These are phyloP conservation scores for Cladophialophora bantiana DNA, from an alignment of 2,329 filamentous ascomycete species.

Conservation along the genomic window DNA sequence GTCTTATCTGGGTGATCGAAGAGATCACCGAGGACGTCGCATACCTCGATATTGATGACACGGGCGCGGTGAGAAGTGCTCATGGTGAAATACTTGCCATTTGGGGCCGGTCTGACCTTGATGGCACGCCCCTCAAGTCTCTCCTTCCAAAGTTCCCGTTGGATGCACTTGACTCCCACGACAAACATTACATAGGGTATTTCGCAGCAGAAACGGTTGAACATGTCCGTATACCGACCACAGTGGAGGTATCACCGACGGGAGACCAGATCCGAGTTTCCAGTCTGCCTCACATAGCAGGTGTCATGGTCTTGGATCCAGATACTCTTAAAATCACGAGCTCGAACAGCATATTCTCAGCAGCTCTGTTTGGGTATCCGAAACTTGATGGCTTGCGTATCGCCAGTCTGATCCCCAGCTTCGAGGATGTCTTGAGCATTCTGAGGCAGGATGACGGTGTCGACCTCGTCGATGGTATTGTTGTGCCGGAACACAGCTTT, in stretches of 20 bases:
- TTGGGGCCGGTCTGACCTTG: conserved; percentile 73
- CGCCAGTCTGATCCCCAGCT: conserved; percentile 81
- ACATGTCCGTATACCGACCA: conserved; percentile 82
- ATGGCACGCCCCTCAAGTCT: conserved; percentile 76
- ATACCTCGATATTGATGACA: conserved; percentile 75
- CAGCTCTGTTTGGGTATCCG: conserved; percentile 87
- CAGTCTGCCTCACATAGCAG: conserved; percentile 95
- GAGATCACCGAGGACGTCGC: conserved; percentile 96
- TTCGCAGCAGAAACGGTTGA: conserved; percentile 84
- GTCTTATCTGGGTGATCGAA: conserved; percentile 96
- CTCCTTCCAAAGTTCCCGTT: conserved; percentile 82
- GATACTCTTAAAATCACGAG: conserved; percentile 80
- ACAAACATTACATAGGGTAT: conserved; percentile 65
- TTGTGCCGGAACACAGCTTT: conserved; percentile 95
- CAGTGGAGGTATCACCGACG: conserved; percentile 74
- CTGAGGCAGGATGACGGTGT: conserved; percentile 87
- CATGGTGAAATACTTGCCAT: conserved; percentile 82
- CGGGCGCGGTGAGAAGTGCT: conserved; percentile 73
- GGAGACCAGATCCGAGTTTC: conserved; percentile 80
- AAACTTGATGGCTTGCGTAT: conserved; percentile 82
- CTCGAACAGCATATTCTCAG: conserved; percentile 93
- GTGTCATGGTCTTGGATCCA: conserved; percentile 91
- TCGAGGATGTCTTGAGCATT: conserved; percentile 81
- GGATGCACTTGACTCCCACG: conserved; percentile 55
- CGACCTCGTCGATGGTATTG: conserved; percentile 86